Percentiles rank a stretch among this genome's conserved stretches.
phyloP scores from a whole-genome alignment of 1,284 basidiomycete genomes.

The Ceraceosorus guamensis region DNA sequence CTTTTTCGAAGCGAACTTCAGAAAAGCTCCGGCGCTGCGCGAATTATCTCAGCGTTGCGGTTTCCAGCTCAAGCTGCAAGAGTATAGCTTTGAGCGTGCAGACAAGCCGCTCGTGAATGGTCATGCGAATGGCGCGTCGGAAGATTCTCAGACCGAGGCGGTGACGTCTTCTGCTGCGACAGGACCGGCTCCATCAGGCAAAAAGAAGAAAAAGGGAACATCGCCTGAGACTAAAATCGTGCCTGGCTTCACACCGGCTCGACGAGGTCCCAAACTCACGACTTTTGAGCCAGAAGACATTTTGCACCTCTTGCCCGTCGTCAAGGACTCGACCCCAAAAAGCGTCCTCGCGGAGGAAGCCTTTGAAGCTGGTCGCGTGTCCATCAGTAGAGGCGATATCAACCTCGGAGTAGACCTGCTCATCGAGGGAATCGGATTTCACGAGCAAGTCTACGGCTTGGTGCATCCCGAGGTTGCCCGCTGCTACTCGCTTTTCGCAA shows the following conservation, averaged over 20 bases:
- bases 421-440: slow-evolving; percentile 55
- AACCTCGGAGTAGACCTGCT: slow-evolving; percentile 55
- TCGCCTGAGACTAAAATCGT: slow-evolving; percentile 6
- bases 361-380: slow-evolving; percentile 54
- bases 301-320: slow-evolving; percentile 54
- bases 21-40: slow-evolving; percentile 52
- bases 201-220: slow-evolving; percentile 23
- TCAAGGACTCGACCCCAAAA: slow-evolving; percentile 54
- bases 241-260: slow-evolving; percentile 12
- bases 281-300: slow-evolving; percentile 55
- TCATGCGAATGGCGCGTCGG: slow-evolving; percentile 10
- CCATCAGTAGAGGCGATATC: slow-evolving; percentile 51
- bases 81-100: slow-evolving; percentile 51
- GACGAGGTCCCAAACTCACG: slow-evolving; percentile 28
- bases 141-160: slow-evolving; percentile 26
- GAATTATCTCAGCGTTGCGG: slow-evolving; percentile 54
- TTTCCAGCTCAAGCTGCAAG: slow-evolving; percentile 55
- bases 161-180: slow-evolving; percentile 25
- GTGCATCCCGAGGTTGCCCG: slow-evolving; percentile 57
- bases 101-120: neutral
- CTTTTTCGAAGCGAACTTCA: slow-evolving; percentile 48
- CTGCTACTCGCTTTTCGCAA: slow-evolving; percentile 54
- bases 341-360: slow-evolving; percentile 55
- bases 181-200: neutral
- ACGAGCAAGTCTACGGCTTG: slow-evolving; percentile 57